phyloP scores from a whole-genome alignment of 768 basidiomycete genomes.

The Psilocybe tampanensis region DNA sequence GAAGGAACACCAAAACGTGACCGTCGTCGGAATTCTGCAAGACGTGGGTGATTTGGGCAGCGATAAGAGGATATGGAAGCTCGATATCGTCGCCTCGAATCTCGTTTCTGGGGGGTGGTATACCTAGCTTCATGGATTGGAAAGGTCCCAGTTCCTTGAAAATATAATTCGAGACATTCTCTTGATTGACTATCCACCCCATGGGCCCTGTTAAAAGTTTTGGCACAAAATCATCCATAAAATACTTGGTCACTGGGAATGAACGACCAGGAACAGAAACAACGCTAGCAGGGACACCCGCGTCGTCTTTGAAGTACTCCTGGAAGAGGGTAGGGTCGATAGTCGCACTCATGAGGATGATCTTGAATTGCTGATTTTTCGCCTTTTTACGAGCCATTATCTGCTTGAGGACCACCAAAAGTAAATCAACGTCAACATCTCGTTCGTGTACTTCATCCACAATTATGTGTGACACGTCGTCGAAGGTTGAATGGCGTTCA shows the following conservation, averaged over 20 bases:
- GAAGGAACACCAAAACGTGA: slow-evolving; percentile 88
- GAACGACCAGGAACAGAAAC: slow-evolving; percentile 90
- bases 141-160: slow-evolving; percentile 59
- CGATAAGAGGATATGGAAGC: slow-evolving; percentile 79
- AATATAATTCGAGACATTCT: slow-evolving; percentile 72
- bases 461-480: slow-evolving; percentile 85
- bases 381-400: slow-evolving; percentile 74
- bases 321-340: slow-evolving; percentile 91
- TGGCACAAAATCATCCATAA: slow-evolving; percentile 76
- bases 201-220: slow-evolving; percentile 45
- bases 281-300: slow-evolving; percentile 62
- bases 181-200: slow-evolving; percentile 72
- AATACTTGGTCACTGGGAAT: slow-evolving; percentile 83
- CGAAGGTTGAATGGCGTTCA: slow-evolving; percentile 46
- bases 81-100: slow-evolving; percentile 60
- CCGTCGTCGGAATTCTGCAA: slow-evolving; percentile 75
- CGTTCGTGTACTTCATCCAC: slow-evolving; percentile 98
- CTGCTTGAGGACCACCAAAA: slow-evolving; percentile 88
- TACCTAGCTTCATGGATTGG: slow-evolving; percentile 27
- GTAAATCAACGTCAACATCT: slow-evolving; percentile 89
- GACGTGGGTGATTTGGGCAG: slow-evolving; percentile 79
- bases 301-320: slow-evolving; percentile 75
- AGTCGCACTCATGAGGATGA: slow-evolving; percentile 95
- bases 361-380: slow-evolving; percentile 73
- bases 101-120: slow-evolving; percentile 19